These are phyloP conservation scores for Arthrobotrys sinensis DNA, from an alignment of 2,329 filamentous ascomycete species.

Conservation along the genomic window DNA sequence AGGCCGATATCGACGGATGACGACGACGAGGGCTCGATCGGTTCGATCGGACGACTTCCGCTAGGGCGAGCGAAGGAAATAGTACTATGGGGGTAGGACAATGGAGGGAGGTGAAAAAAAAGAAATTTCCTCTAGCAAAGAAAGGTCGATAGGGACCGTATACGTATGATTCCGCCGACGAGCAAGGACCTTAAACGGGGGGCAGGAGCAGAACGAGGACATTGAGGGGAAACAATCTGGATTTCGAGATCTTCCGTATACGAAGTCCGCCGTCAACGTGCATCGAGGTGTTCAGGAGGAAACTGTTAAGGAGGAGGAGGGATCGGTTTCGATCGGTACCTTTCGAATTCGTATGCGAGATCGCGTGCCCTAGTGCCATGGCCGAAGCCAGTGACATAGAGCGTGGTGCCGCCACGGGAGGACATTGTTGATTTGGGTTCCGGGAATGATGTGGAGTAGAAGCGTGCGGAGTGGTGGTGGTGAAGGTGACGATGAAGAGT, in stretches of 20 bases:
- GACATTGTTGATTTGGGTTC: conserved; percentile 61
- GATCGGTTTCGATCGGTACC: conserved; percentile 64
- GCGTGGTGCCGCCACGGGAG: conserved; percentile 64
- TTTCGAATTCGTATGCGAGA: conserved; percentile 74
- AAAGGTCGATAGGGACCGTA: conserved; percentile 62
- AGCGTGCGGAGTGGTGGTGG: conserved; percentile 16
- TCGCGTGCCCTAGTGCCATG: conserved; percentile 99
- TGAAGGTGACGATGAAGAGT: conserved; percentile 17
- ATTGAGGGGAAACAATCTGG: conserved; percentile 60
- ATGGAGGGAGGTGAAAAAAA: conserved; percentile 60
- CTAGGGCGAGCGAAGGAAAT: conserved; percentile 56
- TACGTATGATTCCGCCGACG: conserved; percentile 63
- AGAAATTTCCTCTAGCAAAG: conserved; percentile 59
- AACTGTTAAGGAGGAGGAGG: conserved; percentile 61
- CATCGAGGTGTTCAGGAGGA: conserved; percentile 62
- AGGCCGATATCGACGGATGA: conserved; percentile 62
- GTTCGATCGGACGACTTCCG: conserved; percentile 59
- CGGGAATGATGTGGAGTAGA: conserved; percentile 14
- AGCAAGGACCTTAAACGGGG: conserved; percentile 61
- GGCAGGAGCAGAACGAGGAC: conserved; percentile 61
- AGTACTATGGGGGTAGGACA: conserved; percentile 60
- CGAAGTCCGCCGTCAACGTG: conserved; percentile 60
- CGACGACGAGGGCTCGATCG: conserved; percentile 63
- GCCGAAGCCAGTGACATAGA: conserved; percentile 81
- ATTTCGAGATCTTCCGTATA: conserved; percentile 45